phyloP scores from a whole-genome alignment of 208 protist species.

The Tritrichomonas foetus region DNA sequence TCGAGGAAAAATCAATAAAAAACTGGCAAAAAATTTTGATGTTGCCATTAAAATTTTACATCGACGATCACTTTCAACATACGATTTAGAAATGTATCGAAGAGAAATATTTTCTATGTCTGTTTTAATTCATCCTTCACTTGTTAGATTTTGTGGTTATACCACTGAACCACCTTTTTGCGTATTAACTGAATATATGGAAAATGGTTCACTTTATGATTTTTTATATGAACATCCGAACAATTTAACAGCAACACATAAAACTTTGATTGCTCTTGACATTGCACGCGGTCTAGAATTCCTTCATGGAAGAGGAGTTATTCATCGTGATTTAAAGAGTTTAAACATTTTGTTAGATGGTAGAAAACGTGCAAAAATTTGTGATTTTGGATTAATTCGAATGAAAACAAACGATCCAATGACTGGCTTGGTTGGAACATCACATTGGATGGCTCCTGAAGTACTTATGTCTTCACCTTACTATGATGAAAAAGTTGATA shows the following conservation, averaged over 20 bases:
- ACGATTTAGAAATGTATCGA: background rate
- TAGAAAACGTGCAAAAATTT: background rate
- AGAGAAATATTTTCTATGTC: background rate
- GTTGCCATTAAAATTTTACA: background rate
- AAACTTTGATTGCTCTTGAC: conserved; percentile 48
- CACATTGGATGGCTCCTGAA: conserved; percentile 29
- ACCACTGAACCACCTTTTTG: background rate
- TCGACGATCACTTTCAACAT: background rate
- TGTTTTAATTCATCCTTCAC: background rate
- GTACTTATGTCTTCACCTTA: background rate
- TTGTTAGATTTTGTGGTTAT: background rate
- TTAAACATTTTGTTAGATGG: conserved; percentile 53
- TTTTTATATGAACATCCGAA: background rate
- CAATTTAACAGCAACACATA: background rate
- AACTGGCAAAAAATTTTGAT: background rate
- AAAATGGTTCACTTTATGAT: background rate
- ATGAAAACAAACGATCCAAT: background rate
- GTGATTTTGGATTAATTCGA: conserved; percentile 13
- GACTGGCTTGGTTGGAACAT: conserved; percentile 24
- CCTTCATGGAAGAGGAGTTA: conserved; percentile 52
- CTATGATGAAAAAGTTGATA: conserved; percentile 53
- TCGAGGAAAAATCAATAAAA: background rate
- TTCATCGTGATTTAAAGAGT: conserved; percentile 60
- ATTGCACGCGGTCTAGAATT: conserved; percentile 55
- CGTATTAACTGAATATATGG: background rate